A percentile compares a stretch with the other conserved stretches of the same genome.
Evolutionary conservation across 1,284 basidiomycete species (phyloP).

Genomic region (Phaffia rhodozyma): DNA sequence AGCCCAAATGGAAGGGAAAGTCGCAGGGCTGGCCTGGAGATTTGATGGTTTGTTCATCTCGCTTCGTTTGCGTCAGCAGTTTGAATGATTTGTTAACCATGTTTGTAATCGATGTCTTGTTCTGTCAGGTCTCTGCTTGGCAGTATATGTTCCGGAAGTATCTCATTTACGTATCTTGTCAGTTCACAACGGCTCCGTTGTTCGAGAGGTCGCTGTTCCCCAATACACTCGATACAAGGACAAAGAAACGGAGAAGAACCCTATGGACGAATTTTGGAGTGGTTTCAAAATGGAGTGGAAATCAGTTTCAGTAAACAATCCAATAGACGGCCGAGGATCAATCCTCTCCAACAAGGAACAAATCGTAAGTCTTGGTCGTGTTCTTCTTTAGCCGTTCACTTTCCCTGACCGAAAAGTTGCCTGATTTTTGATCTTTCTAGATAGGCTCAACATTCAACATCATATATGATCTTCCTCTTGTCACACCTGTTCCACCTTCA

Average conservation of each 20-base stretch:
- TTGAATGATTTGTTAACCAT: background rate
- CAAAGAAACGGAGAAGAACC: background rate
- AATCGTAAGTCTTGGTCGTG: background rate
- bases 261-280: background rate
- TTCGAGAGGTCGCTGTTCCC: background rate
- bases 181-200: constrained; percentile 5
- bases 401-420: background rate
- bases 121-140: constrained; percentile 1
- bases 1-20: background rate
- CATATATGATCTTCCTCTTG: constrained; percentile 4
- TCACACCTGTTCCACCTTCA: background rate
- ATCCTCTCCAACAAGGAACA: background rate
- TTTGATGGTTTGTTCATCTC: constrained; percentile 8
- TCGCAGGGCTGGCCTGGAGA: constrained; percentile 13
- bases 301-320: too few species aligned
- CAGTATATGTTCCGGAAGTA: background rate
- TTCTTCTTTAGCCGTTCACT: background rate
- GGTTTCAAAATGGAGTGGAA: too few species aligned
- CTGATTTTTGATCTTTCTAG: background rate
- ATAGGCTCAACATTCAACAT: constrained; percentile 2
- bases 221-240: background rate
- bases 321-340: too few species aligned
- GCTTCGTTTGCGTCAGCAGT: too few species aligned
- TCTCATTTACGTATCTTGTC: constrained; percentile 5
- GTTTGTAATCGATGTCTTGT: too few species aligned